These are phyloP conservation scores for Amphicarpaea edgeworthii DNA, from an alignment of 306 rosid genomes.

Conservation along the genomic window DNA sequence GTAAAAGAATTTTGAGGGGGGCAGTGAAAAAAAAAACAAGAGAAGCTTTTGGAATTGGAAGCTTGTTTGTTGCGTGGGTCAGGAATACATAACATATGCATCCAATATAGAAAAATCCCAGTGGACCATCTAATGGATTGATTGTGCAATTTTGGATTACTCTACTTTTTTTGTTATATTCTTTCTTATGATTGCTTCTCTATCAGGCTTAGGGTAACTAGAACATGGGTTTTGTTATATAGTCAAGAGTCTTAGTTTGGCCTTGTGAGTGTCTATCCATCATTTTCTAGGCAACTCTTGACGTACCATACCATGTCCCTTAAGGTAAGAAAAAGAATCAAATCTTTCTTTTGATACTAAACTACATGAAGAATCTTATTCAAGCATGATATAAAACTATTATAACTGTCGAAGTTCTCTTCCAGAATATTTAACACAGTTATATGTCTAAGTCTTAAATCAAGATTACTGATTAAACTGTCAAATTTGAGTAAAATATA, in stretches of 20 bases:
- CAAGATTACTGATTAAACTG: neutral
- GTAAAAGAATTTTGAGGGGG: constrained; percentile 19
- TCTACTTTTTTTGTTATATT: constrained; percentile 31
- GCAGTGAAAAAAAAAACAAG: constrained; percentile 39
- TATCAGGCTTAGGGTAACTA: constrained; percentile 45
- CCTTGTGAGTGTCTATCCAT: constrained; percentile 23
- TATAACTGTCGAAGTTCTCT: too few relatives aligned
- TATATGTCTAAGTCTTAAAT: neutral
- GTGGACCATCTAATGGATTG: constrained; percentile 43
- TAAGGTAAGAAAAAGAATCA: constrained; percentile 27
- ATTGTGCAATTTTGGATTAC: constrained; percentile 44
- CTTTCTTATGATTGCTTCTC: constrained; percentile 42
- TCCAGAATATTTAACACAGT: neutral
- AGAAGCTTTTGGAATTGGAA: constrained; percentile 46
- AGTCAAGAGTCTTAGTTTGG: constrained; percentile 23
- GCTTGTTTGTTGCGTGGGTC: constrained; percentile 44
- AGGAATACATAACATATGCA: constrained; percentile 19
- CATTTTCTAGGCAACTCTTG: constrained; percentile 41
- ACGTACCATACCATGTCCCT: constrained; percentile 33
- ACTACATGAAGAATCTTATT: neutral
- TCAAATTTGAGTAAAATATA: neutral
- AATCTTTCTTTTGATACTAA: neutral
- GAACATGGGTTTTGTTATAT: constrained; percentile 36
- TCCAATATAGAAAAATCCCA: constrained; percentile 33
- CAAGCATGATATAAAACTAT: neutral